Evolutionary conservation across 768 basidiomycete genomes (phyloP).

Genomic region (Solioccasus polychromus): DNA sequence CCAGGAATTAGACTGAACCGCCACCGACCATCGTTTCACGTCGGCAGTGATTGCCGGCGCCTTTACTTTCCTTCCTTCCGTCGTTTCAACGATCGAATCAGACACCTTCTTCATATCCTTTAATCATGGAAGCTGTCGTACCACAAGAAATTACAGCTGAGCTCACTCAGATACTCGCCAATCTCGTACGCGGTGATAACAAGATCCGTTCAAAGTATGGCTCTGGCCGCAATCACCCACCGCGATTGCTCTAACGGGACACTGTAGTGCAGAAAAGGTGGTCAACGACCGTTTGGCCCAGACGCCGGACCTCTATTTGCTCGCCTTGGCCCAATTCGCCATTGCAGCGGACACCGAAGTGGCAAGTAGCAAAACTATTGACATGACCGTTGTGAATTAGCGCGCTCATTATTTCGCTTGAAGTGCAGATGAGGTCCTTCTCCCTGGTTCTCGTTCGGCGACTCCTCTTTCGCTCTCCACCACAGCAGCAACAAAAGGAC

Average conservation of each 20-base stretch:
- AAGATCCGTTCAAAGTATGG: slow-evolving; percentile 68
- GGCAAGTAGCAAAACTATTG: slow-evolving; percentile 41
- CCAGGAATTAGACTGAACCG: background rate
- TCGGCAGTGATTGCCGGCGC: background rate
- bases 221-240: background rate
- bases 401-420: slow-evolving; percentile 9
- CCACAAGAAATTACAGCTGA: slow-evolving; percentile 70
- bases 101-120: background rate
- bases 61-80: background rate
- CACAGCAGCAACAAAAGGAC: slow-evolving; percentile 31
- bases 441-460: slow-evolving; percentile 78
- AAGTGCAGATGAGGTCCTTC: slow-evolving; percentile 75
- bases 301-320: slow-evolving; percentile 75
- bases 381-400: background rate
- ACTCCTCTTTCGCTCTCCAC: slow-evolving; percentile 66
- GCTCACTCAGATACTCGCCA: slow-evolving; percentile 80
- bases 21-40: background rate
- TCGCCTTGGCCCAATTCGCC: slow-evolving; percentile 78
- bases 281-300: slow-evolving; percentile 78
- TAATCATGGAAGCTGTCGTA: slow-evolving; percentile 32
- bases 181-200: slow-evolving; percentile 82
- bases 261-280: slow-evolving; percentile 66
- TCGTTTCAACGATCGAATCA: slow-evolving; percentile 2
- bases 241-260: slow-evolving; percentile 8
- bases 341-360: slow-evolving; percentile 76